A percentile compares a stretch with the other conserved stretches of the same genome.
These are phyloP conservation scores for Cercospora canescens DNA, from an alignment of 2,329 filamentous ascomycete species.

Conservation along the genomic window DNA sequence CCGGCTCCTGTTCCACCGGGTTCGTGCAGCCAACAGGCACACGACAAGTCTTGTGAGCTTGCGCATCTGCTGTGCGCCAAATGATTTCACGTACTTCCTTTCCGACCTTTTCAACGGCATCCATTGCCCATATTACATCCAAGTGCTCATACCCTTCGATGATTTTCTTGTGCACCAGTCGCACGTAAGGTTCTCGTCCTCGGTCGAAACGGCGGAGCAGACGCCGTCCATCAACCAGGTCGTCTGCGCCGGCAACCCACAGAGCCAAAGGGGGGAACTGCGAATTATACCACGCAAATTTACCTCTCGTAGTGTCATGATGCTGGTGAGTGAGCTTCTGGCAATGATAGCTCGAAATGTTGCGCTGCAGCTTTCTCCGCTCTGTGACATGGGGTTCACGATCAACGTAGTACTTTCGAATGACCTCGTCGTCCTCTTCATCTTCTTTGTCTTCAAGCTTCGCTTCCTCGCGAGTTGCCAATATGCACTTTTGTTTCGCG, in stretches of 20 bases:
- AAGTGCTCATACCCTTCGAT: conserved; percentile 90
- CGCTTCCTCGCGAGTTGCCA: conserved; percentile 74
- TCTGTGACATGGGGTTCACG: conserved; percentile 30
- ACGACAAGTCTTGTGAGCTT: conserved; percentile 60
- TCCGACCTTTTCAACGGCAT: conserved; percentile 80
- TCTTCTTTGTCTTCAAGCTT: conserved; percentile 58
- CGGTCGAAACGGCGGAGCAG: conserved; percentile 73
- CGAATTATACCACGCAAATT: conserved; percentile 76
- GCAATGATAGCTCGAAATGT: conserved; percentile 34
- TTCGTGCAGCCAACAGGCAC: conserved; percentile 65
- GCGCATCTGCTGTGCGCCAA: conserved; percentile 69
- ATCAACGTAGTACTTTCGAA: conserved; percentile 37
- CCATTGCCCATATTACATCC: conserved; percentile 94
- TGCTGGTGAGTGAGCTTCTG: conserved; percentile 33
- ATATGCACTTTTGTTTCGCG: conserved; percentile 79
- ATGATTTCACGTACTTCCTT: conserved; percentile 76
- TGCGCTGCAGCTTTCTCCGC: conserved; percentile 32
- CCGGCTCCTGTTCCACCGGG: conserved; percentile 23
- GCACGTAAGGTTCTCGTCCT: conserved; percentile 77
- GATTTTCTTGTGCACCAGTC: conserved; percentile 77
- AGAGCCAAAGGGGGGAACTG: conserved; percentile 80
- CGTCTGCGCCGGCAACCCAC: conserved; percentile 82
- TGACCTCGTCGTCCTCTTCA: conserved; percentile 43
- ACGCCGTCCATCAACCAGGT: conserved; percentile 77
- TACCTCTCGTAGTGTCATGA: conserved; percentile 35